Percentiles rank a stretch among this genome's conserved stretches.
Conservation (phyloP, 495 filamentous ascomycete species). For the Astrocystis sublimbata region DNA sequence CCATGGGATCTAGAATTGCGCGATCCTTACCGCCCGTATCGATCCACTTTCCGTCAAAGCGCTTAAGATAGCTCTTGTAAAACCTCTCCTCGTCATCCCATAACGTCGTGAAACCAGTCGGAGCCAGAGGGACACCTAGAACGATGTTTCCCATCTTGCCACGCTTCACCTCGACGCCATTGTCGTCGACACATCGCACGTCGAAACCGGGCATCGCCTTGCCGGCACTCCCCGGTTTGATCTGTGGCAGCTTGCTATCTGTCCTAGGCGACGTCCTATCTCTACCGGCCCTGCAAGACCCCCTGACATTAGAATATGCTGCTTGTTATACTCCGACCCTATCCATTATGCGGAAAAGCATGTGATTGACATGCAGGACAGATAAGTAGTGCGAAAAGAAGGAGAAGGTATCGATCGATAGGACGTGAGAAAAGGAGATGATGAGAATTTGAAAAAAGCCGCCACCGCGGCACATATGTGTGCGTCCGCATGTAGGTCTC, state of each 20-base stretch:
- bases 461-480: too few species aligned
- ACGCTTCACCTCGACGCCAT: constrained; percentile 63
- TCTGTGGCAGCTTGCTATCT: constrained; percentile 38
- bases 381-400: not conserved
- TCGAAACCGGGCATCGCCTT: constrained; percentile 91
- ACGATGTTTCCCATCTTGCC: constrained; percentile 93
- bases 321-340: too few species aligned
- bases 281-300: constrained; percentile 36
- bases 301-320: not conserved
- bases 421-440: too few species aligned
- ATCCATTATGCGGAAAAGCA: not conserved
- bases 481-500: too few species aligned
- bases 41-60: constrained; percentile 77
- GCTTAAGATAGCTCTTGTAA: constrained; percentile 75
- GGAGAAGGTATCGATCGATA: not conserved
- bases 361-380: not conserved
- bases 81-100: constrained; percentile 85
- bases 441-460: too few species aligned
- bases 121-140: constrained; percentile 75
- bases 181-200: constrained; percentile 77
- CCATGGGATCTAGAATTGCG: not conserved
- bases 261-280: constrained; percentile 35
- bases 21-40: constrained; percentile 65
- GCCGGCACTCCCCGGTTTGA: constrained; percentile 84
- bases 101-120: constrained; percentile 80